Conservation (phyloP, 176 grass and related monocot genomes). For the Carex scoparia region DNA sequence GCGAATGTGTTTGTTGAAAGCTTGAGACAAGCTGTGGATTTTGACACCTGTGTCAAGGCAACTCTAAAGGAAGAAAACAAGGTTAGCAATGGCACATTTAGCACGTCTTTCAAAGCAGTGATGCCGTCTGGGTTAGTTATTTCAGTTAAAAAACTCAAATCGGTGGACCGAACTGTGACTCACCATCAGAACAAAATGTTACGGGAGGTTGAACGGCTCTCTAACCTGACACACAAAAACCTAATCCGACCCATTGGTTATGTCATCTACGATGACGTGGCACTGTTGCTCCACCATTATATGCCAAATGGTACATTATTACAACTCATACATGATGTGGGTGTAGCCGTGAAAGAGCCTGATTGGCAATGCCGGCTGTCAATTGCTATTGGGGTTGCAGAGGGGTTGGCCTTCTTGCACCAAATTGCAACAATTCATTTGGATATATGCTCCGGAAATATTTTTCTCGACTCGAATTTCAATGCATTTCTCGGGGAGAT, state of each 20-base stretch:
- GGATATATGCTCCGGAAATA: conserved; percentile 76
- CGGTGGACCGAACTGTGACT: conserved; percentile 55
- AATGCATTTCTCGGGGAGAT: conserved; percentile 74
- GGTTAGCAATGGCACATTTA: conserved; percentile 67
- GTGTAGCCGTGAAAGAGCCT: conserved; percentile 23
- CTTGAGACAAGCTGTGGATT: conserved; percentile 89
- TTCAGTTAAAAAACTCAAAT: conserved; percentile 82
- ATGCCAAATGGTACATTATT: conserved; percentile 77
- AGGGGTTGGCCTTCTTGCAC: conserved; percentile 80
- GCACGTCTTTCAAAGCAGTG: conserved; percentile 63
- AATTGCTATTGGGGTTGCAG: conserved; percentile 61
- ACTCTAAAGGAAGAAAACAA: conserved; percentile 62
- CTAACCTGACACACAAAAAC: conserved; percentile 65
- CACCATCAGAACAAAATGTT: conserved; percentile 89
- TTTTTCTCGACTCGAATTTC: conserved; percentile 61
- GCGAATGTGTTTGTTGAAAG: conserved; percentile 64
- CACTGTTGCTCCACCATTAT: conserved; percentile 66
- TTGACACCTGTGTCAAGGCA: conserved; percentile 59
- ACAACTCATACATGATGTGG: conserved; percentile 54
- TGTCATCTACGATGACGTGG: conserved; percentile 76
- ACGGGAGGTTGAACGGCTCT: conserved; percentile 66
- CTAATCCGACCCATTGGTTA: conserved; percentile 74
- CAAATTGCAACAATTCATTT: conserved; percentile 86
- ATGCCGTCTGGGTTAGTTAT: conserved; percentile 89
- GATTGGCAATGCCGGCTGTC: conserved; percentile 70